Evolutionary conservation across 2,329 filamentous ascomycete species (phyloP).

Genomic region (Aspergillus cejpii): DNA sequence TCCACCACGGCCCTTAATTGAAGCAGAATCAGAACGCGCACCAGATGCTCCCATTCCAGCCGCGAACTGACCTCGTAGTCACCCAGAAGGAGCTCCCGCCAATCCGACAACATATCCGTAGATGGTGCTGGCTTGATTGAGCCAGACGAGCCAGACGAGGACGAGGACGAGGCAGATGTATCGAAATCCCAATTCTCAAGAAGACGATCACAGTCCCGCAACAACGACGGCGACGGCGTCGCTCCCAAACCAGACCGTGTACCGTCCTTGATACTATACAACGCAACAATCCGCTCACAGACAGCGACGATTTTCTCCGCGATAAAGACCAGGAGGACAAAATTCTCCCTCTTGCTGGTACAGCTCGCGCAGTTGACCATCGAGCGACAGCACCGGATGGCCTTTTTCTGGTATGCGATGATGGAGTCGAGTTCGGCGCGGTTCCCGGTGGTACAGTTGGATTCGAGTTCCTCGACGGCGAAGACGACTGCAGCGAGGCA

Average conservation of each 20-base stretch:
- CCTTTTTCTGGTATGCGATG: background rate
- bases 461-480: background rate
- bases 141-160: background rate
- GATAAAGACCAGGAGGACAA: background rate
- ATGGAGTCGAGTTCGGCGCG: background rate
- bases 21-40: too few relatives aligned
- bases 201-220: background rate
- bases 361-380: background rate
- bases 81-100: background rate
- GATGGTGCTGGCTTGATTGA: background rate
- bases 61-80: background rate
- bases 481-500: background rate
- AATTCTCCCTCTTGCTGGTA: background rate
- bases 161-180: background rate
- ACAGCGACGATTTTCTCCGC: background rate
- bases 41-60: background rate
- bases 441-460: background rate
- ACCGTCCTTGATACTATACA: background rate
- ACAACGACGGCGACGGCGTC: background rate
- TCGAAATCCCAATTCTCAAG: background rate
- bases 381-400: background rate
- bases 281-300: background rate
- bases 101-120: background rate
- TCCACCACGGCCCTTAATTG: background rate
- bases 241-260: background rate